Evolutionary conservation across 169 alveolate species (phyloP), one percentile per base, ranked within the genome.

Genomic region (Plasmodium vinckei): DNA sequence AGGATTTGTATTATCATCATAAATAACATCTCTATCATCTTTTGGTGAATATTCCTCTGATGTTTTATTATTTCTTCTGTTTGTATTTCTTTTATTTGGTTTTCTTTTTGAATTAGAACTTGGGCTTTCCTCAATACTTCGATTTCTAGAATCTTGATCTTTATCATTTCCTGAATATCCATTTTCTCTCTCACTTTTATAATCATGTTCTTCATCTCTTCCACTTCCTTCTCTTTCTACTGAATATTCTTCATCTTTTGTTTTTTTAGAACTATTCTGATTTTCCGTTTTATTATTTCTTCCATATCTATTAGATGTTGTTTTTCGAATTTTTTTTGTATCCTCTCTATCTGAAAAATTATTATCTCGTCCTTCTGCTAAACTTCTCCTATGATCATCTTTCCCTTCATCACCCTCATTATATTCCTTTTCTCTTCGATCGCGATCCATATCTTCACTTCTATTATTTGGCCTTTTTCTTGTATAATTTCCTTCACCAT

Each of bases 171-270:
- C 42, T 33, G 42, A 9, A 33, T 21, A 64, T 75, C 49, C 25
- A 33, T 53, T 69, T 25, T 75, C 88, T 21, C 63, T 54, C 9
- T 75, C 88, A 56, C 77, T 75, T n/a, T 25, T 63, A 67, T 75
- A 75, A 56, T 15, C 12, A 46, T 70, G 56, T 70, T 33, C 82
- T 10, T 61, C 69, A 2, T 75, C 69, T n/a, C 51, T 75, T 19
- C 47, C 65, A 27, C 65, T 68, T 25, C 61, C 88, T 21, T 64
- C 73, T 10, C 88, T 72, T 27, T 72, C 87, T 33, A 33, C 5
- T 33, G 42, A 33, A 47, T 72, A 57, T 27, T 72, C 59, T 42
- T 23, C 21, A 7, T 23, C 61, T 42, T 56, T 42, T 23, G 10
- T 57, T 57, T 64, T 72, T 72, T 49, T 71, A 7, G 6, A 49